Evolutionary conservation across 2,329 filamentous ascomycete genomes (phyloP), one percentile per base, ranked within the genome.

Genomic region (Kalmusia sp.): DNA sequence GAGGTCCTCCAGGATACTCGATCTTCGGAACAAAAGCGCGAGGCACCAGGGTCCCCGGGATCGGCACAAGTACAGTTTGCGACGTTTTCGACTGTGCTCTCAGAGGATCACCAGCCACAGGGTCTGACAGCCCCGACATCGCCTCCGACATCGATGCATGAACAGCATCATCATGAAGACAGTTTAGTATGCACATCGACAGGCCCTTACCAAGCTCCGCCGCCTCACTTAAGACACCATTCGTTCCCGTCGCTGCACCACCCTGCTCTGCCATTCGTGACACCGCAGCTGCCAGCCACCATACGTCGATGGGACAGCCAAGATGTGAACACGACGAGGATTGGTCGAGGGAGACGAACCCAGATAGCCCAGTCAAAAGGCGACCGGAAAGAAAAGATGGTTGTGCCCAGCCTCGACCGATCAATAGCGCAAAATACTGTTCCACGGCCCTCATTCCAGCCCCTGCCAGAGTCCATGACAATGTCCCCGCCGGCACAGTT

Each of bases 81-180:
- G 49, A 58, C 57, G 38, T 55, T 59, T 55, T 28, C 19, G 55
- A 54, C 58, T 49, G 56, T 56, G 46, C 57, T 57, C 34, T 33
- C 49, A 43, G 54, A 59, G 28, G 57, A 59, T 27, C 39, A 54
- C 50, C 59, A 64, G 63, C 59, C 59, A 63, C 64, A 60, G 50
- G 54, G 61, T 66, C 59, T 56, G 56, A 65, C 60, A 40, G 55
- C 44, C 40, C 59, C 60, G 54, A 58, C 51, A 39, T 61, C 65
- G 45, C 58, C 56, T 48, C 50, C 49, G 25, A 43, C 47, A 12
- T 46, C 58, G 47, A 43, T 45, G 27, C 52, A 53, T 22, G 52
- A 55, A 33, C 43, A 51, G 17, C 34, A 33, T 30, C 41, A 49
- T 12, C 8, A 21, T 15, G 38, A 33, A n/a, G 48, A 53, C 6